Evolutionary conservation across 495 filamentous ascomycete genomes (phyloP).

Genomic region (Tricharina praecox): DNA sequence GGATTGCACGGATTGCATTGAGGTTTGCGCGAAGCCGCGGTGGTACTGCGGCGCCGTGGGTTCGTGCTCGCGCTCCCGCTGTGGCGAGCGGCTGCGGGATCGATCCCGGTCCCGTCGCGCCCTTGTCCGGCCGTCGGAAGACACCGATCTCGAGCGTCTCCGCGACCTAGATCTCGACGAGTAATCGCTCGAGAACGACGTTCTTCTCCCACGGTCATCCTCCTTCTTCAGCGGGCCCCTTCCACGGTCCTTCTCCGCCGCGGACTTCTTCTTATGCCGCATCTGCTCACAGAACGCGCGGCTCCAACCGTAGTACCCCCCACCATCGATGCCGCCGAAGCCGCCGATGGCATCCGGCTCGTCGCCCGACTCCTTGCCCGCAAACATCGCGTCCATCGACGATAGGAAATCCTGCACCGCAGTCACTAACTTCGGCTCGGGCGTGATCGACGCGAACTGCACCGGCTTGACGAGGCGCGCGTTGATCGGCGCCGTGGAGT

Average conservation of each 20-base stretch:
- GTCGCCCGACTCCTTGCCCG: slow-evolving; percentile 26
- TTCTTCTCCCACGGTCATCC: slow-evolving; percentile 1
- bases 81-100: background rate
- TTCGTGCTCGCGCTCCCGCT: background rate
- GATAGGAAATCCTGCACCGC: slow-evolving; percentile 52
- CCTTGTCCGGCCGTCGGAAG: background rate
- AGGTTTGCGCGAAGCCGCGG: no score
- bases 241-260: slow-evolving; percentile 10
- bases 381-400: slow-evolving; percentile 50
- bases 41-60: background rate
- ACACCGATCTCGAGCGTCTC: slow-evolving; percentile 6
- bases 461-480: slow-evolving; percentile 55
- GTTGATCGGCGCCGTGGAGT: slow-evolving; percentile 56
- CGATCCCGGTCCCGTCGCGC: background rate
- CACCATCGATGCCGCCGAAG: slow-evolving; percentile 34
- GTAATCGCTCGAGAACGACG: background rate
- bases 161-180: slow-evolving; percentile 10
- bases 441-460: slow-evolving; percentile 54
- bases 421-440: slow-evolving; percentile 43
- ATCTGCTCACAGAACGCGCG: slow-evolving; percentile 64
- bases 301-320: slow-evolving; percentile 81
- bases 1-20: no score
- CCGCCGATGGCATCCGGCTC: slow-evolving; percentile 66
- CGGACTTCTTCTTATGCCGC: slow-evolving; percentile 40
- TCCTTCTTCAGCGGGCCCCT: slow-evolving; percentile 4